These are phyloP conservation scores for Leccinum fallax DNA, from an alignment of 1,284 basidiomycete species.

Conservation along the genomic window DNA sequence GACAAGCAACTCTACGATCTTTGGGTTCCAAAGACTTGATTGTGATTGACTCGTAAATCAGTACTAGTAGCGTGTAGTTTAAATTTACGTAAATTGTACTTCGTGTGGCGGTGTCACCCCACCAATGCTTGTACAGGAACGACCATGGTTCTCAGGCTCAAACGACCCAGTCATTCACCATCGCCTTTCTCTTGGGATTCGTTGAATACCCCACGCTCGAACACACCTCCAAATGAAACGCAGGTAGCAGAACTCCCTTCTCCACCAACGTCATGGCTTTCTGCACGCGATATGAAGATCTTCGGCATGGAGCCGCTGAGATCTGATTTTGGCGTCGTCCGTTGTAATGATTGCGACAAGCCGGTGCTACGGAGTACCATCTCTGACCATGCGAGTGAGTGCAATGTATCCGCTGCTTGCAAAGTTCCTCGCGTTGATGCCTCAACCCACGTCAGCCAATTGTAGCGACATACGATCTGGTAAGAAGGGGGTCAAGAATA, in stretches of 20 bases:
- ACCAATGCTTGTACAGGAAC: constrained; percentile 12
- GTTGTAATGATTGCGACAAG: constrained; percentile 79
- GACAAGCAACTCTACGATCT: constrained; percentile 75
- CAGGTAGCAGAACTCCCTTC: constrained; percentile 50
- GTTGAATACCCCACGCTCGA: constrained; percentile 40
- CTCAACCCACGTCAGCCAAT: constrained; percentile 26
- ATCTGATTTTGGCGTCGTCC: constrained; percentile 70
- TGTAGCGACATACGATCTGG: constrained; percentile 37
- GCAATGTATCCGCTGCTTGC: not conserved
- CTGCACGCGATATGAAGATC: constrained; percentile 84
- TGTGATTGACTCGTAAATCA: not conserved
- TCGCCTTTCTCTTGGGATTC: constrained; percentile 62
- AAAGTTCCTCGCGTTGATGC: constrained; percentile 1
- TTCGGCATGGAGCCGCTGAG: constrained; percentile 77
- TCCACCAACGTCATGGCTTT: constrained; percentile 81
- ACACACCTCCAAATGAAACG: constrained; percentile 22
- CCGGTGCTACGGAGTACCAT: constrained; percentile 76
- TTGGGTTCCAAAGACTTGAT: constrained; percentile 58
- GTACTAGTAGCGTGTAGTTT: not conserved
- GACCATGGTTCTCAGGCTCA: constrained; percentile 61
- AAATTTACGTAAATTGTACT: constrained; percentile 26
- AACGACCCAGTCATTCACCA: constrained; percentile 44
- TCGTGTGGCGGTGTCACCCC: not conserved
- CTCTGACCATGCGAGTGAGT: constrained; percentile 73
- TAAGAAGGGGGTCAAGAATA: constrained; percentile 37